Percentiles rank a stretch among this genome's conserved stretches.
Conservation (phyloP, 1,284 basidiomycete genomes). For the Melampsora abietis-canadensis region DNA sequence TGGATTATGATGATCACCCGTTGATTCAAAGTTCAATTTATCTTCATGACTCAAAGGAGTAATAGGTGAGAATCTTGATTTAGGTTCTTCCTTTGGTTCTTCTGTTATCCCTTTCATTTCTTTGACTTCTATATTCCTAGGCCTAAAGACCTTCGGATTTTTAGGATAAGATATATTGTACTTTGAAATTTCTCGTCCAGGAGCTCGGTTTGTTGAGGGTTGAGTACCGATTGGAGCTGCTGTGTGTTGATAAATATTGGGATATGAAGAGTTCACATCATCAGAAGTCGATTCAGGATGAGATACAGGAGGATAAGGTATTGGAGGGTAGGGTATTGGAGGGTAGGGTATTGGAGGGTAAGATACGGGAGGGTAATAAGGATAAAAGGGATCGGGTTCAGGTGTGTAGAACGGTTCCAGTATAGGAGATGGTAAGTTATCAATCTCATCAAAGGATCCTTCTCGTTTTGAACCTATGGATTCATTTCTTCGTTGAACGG, state of each 20-base stretch:
- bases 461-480: background rate
- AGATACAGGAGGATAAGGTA: too few relatives aligned
- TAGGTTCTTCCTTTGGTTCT: background rate
- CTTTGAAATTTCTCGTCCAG: background rate
- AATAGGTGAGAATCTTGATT: conserved; percentile 26
- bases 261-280: conserved; percentile 8
- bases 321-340: too few relatives aligned
- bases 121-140: background rate
- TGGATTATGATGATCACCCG: background rate
- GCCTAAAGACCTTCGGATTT: background rate
- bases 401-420: background rate
- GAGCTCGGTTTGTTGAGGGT: too few relatives aligned
- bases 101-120: conserved; percentile 1
- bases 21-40: background rate
- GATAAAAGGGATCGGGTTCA: conserved; percentile 1
- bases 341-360: too few relatives aligned
- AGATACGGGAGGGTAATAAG: background rate
- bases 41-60: conserved; percentile 23
- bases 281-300: background rate
- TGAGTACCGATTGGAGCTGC: background rate
- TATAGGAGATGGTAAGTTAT: background rate
- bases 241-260: background rate
- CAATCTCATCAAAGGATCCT: background rate
- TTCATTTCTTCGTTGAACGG: background rate
- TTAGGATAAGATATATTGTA: background rate